Conservation (phyloP, 1,284 basidiomycete species). For the Neonothopanus nambi region DNA sequence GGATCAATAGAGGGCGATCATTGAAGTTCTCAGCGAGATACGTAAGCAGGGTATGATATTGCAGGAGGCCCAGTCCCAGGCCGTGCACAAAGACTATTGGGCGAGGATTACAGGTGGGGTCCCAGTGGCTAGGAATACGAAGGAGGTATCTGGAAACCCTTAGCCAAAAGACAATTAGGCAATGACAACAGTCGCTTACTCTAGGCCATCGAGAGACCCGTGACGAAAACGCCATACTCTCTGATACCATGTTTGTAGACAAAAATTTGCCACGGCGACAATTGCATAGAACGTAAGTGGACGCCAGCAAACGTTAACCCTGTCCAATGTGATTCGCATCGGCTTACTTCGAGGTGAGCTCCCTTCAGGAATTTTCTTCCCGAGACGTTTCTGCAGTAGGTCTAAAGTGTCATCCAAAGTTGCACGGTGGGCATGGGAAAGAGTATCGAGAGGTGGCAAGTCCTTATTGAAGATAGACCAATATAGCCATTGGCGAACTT, state of each 20-base stretch:
- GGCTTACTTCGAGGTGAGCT: slow-evolving; percentile 56
- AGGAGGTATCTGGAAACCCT: slow-evolving; percentile 63
- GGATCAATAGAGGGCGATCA: slow-evolving; percentile 76
- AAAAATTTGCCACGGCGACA: slow-evolving; percentile 56
- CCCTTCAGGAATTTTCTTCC: slow-evolving; percentile 64
- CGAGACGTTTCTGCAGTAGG: slow-evolving; percentile 74
- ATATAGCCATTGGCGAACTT: slow-evolving; percentile 79
- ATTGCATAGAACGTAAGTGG: slow-evolving; percentile 74
- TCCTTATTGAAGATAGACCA: slow-evolving; percentile 80
- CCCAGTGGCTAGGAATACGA: slow-evolving; percentile 69
- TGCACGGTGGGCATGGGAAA: slow-evolving; percentile 45
- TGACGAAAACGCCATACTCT: slow-evolving; percentile 49
- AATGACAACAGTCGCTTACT: slow-evolving; percentile 44
- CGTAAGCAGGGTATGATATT: slow-evolving; percentile 57
- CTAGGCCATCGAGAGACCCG: slow-evolving; percentile 55
- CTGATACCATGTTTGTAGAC: slow-evolving; percentile 46
- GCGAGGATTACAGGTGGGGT: slow-evolving; percentile 49
- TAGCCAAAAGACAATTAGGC: slow-evolving; percentile 1
- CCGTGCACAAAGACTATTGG: slow-evolving; percentile 88
- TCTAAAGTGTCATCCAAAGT: slow-evolving; percentile 61
- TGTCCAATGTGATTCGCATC: slow-evolving; percentile 80
- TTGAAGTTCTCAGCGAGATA: slow-evolving; percentile 54
- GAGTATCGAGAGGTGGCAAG: slow-evolving; percentile 49
- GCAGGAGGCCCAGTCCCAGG: slow-evolving; percentile 77
- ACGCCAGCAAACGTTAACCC: slow-evolving; percentile 65